Evolutionary conservation across 495 filamentous ascomycete species (phyloP).

Genomic region (Neurospora sp.): DNA sequence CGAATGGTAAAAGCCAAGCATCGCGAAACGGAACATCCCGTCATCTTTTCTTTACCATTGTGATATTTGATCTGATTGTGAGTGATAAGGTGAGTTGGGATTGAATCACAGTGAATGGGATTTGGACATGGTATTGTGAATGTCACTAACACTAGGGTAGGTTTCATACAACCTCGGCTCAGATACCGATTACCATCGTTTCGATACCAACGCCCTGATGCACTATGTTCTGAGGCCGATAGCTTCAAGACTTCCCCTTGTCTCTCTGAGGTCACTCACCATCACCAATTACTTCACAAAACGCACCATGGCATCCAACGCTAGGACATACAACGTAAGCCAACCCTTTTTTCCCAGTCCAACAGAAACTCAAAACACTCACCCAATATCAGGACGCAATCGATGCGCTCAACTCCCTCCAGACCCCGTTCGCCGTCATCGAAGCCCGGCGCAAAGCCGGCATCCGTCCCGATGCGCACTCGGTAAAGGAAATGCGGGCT

Average conservation of each 20-base stretch:
- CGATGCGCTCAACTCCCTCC: constrained; percentile 76
- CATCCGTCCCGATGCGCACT: constrained; percentile 52
- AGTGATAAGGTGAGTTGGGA: background rate
- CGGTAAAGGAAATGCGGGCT: constrained; percentile 65
- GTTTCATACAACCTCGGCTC: background rate
- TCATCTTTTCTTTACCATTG: background rate
- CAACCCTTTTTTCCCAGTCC: too few species aligned
- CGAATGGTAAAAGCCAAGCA: background rate
- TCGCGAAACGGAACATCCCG: background rate
- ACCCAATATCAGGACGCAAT: constrained; percentile 57
- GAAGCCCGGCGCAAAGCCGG: constrained; percentile 64
- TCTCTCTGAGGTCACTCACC: background rate
- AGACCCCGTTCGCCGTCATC: constrained; percentile 73
- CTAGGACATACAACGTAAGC: constrained; percentile 16
- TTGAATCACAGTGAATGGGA: background rate
- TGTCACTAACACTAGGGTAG: background rate
- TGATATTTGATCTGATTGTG: background rate
- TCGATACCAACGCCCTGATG: background rate
- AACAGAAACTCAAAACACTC: background rate
- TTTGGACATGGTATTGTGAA: background rate
- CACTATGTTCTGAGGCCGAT: background rate
- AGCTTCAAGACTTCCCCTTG: background rate
- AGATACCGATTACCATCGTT: background rate
- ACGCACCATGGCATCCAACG: constrained; percentile 7
- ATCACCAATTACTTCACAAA: background rate